Conservation (phyloP, 2,329 filamentous ascomycete genomes). For the Ophioceras dolichostomum region DNA sequence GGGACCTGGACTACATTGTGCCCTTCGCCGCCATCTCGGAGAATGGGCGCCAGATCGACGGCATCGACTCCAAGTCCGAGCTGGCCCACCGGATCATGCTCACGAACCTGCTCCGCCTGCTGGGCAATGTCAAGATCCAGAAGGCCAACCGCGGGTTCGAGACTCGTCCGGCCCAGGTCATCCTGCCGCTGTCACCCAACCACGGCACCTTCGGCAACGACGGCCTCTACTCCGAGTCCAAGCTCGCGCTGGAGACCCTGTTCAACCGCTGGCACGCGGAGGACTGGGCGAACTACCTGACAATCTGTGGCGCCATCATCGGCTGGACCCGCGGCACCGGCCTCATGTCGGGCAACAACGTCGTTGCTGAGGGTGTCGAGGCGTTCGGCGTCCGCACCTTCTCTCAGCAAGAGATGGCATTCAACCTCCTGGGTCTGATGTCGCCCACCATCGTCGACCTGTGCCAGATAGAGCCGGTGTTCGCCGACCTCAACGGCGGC, state of each 20-base stretch:
- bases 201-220: conserved; percentile 98
- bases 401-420: conserved; percentile 99
- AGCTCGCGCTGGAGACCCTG: conserved; percentile 23
- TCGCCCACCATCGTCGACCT: conserved; percentile 86
- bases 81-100: conserved; percentile 98
- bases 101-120: conserved; percentile 85
- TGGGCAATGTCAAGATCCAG: conserved; percentile 82
- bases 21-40: conserved; percentile 97
- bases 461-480: conserved; percentile 91
- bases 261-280: conserved; percentile 22
- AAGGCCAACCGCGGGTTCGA: conserved; percentile 82
- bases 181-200: conserved; percentile 91
- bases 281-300: conserved; percentile 22
- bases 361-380: conserved; percentile 94
- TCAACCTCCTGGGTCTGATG: conserved; percentile 95
- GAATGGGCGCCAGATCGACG: conserved; percentile 94
- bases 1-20: conserved; percentile 93
- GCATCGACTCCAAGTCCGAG: conserved; percentile 93
- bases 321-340: conserved; percentile 31
- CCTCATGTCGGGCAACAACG: conserved; percentile 88
- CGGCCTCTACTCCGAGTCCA: conserved; percentile 61
- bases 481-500: conserved; percentile 93
- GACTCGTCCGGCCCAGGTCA: conserved; percentile 91
- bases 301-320: conserved; percentile 26
- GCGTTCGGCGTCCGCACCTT: conserved; percentile 95